Evolutionary conservation across 345 rosid species (phyloP).

Genomic region (Hibiscus tridactylites): DNA sequence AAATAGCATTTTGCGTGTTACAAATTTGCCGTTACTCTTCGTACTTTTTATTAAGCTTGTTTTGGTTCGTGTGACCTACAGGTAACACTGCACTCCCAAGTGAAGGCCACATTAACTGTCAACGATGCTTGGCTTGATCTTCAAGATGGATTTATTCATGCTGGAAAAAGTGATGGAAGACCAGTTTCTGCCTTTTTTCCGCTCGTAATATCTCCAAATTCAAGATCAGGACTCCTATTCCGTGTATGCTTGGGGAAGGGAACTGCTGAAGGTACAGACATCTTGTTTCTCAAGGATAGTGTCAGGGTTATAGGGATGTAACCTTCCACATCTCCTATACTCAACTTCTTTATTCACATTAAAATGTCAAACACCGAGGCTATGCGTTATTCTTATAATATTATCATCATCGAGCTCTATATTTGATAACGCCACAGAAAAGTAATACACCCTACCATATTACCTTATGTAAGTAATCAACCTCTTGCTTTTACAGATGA

Average conservation of each 20-base stretch:
- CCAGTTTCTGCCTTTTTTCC: slow-evolving; percentile 76
- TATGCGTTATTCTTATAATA: background rate
- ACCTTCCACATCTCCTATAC: background rate
- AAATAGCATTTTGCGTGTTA: background rate
- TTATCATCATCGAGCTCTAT: background rate
- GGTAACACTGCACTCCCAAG: slow-evolving; percentile 87
- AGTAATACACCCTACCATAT: background rate
- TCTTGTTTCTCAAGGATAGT: background rate
- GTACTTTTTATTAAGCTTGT: background rate
- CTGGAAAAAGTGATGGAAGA: slow-evolving; percentile 62
- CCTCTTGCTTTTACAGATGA: slow-evolving; percentile 33
- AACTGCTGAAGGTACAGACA: slow-evolving; percentile 38
- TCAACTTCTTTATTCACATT: background rate
- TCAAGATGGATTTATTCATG: slow-evolving; percentile 82
- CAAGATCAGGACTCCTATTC: slow-evolving; percentile 74
- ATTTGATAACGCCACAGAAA: background rate
- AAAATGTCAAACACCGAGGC: background rate
- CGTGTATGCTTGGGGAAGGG: slow-evolving; percentile 52
- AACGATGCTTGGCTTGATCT: slow-evolving; percentile 91
- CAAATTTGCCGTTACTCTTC: background rate
- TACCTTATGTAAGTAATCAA: slow-evolving; percentile 4
- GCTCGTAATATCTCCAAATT: slow-evolving; percentile 66
- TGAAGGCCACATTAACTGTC: slow-evolving; percentile 74
- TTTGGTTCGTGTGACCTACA: slow-evolving; percentile 22
- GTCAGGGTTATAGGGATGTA: background rate